phyloP scores from a whole-genome alignment of 2,329 filamentous ascomycete genomes.

The Arachnopeziza araneosa region DNA sequence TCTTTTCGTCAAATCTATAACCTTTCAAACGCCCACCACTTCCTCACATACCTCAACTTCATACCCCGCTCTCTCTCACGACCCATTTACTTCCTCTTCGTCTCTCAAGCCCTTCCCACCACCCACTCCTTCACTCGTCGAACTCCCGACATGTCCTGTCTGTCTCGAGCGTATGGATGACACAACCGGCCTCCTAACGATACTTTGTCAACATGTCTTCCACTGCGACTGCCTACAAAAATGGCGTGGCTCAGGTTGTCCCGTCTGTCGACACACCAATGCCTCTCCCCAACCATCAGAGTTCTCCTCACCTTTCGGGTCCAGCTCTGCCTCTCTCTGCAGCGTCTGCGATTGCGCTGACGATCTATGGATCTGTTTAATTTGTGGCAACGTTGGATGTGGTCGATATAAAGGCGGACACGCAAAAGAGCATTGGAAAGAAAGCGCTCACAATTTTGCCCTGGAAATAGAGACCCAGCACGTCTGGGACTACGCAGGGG shows the following conservation, averaged over 20 bases:
- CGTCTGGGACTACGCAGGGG: conserved; percentile 96
- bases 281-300: conserved; percentile 40
- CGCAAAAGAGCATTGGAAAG: conserved; percentile 88
- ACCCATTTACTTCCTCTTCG: conserved; percentile 50
- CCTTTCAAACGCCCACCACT: conserved; percentile 64
- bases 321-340: conserved; percentile 65
- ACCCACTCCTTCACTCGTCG: conserved; percentile 75
- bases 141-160: conserved; percentile 92
- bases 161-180: conserved; percentile 98
- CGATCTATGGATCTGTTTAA: conserved; percentile 92
- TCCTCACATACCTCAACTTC: conserved; percentile 56
- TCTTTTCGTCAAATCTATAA: conserved; percentile 88
- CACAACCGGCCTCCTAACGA: conserved; percentile 89
- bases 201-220: conserved; percentile 95
- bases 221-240: conserved; percentile 95
- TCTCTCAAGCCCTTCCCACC: conserved; percentile 54
- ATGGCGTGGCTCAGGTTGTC: conserved; percentile 91
- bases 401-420: conserved; percentile 92
- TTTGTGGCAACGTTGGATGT: conserved; percentile 89
- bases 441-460: conserved; percentile 83
- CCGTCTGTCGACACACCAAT: conserved; percentile 87
- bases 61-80: conserved; percentile 55
- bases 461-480: conserved; percentile 91
- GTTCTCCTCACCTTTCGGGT: conserved; percentile 49
- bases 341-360: conserved; percentile 71